phyloP scores from a whole-genome alignment of 441 rosid species.

The Bocquillonia castaneifolia region DNA sequence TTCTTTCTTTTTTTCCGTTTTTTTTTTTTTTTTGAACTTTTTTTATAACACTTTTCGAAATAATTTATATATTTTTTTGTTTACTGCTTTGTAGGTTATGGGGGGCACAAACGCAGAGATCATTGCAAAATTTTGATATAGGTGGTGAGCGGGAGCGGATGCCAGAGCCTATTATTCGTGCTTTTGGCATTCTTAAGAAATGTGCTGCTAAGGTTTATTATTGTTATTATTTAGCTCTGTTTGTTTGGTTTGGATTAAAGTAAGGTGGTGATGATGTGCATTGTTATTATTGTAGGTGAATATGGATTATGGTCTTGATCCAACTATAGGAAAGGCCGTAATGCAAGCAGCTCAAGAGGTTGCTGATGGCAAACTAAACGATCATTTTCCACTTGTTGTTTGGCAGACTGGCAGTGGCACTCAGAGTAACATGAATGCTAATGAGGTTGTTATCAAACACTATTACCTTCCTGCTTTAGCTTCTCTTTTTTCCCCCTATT shows the following conservation, averaged over 20 bases:
- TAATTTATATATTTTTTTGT: neutral
- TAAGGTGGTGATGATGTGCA: neutral
- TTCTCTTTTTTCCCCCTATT: neutral
- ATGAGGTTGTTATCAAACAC: conserved; percentile 70
- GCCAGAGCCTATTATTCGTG: conserved; percentile 91
- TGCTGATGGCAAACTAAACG: conserved; percentile 78
- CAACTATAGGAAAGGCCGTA: conserved; percentile 73
- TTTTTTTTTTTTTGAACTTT: neutral
- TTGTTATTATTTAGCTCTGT: neutral
- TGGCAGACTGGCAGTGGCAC: conserved; percentile 99
- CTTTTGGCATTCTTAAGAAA: conserved; percentile 84
- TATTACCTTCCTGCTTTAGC: neutral
- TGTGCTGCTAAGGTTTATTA: conserved; percentile 76
- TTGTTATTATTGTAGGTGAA: conserved; percentile 49
- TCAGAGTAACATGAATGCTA: conserved; percentile 98
- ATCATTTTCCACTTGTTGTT: conserved; percentile 87
- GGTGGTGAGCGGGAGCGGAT: conserved; percentile 88
- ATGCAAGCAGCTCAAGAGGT: conserved; percentile 94
- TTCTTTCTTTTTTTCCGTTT: conserved; percentile 9
- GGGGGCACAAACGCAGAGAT: conserved; percentile 98
- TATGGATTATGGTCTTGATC: conserved; percentile 87
- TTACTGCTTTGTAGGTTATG: conserved; percentile 45
- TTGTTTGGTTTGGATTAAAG: neutral
- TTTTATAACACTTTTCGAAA: no score
- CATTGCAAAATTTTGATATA: conserved; percentile 84